These are phyloP conservation scores for Astrocystis sublimbata DNA, from an alignment of 495 filamentous ascomycete species.

Conservation along the genomic window DNA sequence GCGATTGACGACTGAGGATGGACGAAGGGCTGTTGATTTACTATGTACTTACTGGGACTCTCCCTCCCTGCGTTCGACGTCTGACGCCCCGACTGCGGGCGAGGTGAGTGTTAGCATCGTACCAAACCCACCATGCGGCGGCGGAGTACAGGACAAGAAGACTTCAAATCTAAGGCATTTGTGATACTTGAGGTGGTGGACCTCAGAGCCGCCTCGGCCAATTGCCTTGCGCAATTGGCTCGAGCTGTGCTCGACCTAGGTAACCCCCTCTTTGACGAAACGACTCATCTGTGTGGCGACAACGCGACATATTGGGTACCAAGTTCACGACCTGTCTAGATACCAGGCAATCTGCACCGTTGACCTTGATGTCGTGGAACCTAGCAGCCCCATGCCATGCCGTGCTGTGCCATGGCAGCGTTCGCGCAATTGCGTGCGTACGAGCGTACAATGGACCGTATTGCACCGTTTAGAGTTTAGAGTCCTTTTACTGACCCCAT, in stretches of 20 bases:
- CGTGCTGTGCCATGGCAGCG: neutral
- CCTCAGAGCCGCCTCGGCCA: neutral
- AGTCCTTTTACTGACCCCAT: neutral
- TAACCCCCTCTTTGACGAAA: neutral
- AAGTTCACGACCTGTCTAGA: constrained; percentile 6
- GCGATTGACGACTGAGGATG: too few species aligned
- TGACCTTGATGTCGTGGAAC: neutral
- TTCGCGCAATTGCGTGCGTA: constrained; percentile 7
- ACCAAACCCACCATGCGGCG: constrained; percentile 1
- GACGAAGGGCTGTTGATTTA: too few species aligned
- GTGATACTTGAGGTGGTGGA: constrained; percentile 15
- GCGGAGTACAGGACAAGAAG: constrained; percentile 5
- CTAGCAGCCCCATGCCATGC: neutral
- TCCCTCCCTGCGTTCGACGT: constrained; percentile 9
- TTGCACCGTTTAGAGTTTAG: neutral
- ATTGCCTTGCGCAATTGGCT: neutral
- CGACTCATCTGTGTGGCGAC: neutral
- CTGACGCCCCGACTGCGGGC: constrained; percentile 20
- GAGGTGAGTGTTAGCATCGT: neutral
- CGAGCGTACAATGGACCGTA: neutral
- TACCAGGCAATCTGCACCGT: neutral
- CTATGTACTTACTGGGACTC: constrained; percentile 1
- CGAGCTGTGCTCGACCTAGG: neutral
- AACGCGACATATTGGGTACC: constrained; percentile 14
- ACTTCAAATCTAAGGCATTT: constrained; percentile 15